Conservation (phyloP, 257 asterid genomes). For the Solanum chilense region DNA sequence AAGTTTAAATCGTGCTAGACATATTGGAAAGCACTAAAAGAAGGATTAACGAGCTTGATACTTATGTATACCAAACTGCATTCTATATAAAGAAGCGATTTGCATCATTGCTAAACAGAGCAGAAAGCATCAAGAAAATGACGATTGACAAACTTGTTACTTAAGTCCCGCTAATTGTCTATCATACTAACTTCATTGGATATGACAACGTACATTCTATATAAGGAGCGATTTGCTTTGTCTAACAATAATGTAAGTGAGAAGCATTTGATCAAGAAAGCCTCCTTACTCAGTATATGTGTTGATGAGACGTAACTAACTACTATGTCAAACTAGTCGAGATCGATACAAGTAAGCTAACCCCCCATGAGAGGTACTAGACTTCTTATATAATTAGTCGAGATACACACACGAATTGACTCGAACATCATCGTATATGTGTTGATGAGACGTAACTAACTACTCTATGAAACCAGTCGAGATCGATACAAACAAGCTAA, state of each 20-base stretch:
- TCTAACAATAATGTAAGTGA: neutral
- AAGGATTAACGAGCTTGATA: neutral
- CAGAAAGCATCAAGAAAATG: neutral
- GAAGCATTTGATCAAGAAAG: neutral
- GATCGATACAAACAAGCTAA: too few species aligned
- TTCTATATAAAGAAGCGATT: neutral
- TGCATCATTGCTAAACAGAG: neutral
- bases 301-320: neutral
- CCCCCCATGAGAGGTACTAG: neutral
- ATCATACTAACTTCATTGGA: neutral
- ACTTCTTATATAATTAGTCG: neutral
- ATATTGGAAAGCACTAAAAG: accelerated
- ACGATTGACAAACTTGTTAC: too few species aligned
- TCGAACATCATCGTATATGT: neutral
- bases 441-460: too few species aligned
- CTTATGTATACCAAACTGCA: neutral
- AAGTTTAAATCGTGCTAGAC: neutral
- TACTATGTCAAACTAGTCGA: neutral
- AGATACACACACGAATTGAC: neutral
- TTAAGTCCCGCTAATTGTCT: neutral
- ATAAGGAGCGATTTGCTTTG: neutral
- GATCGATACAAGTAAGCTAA: neutral
- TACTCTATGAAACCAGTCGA: too few species aligned
- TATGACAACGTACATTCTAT: neutral
- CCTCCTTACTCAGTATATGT: neutral